Evolutionary conservation across 179 eudicot species (phyloP).

Genomic region (Gypsophila paniculata): DNA sequence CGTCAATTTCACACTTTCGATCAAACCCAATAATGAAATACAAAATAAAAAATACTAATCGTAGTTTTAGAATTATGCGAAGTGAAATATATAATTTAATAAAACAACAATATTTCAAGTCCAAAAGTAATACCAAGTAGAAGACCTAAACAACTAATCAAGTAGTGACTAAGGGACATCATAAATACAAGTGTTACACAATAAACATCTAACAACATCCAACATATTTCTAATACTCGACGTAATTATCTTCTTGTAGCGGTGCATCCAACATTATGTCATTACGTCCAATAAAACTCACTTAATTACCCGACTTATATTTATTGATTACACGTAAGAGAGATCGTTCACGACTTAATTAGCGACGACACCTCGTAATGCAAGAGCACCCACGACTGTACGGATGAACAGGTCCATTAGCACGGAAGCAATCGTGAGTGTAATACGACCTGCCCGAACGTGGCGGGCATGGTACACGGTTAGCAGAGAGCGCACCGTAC

Average conservation of each 20-base stretch:
- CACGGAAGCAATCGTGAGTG: conserved; percentile 30
- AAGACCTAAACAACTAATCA: neutral
- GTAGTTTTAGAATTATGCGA: neutral
- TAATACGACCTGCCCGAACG: conserved; percentile 38
- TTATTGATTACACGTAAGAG: neutral
- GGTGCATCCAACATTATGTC: neutral
- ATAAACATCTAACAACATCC: no score
- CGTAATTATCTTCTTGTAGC: no score
- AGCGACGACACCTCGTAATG: conserved; percentile 38
- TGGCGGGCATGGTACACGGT: conserved; percentile 34
- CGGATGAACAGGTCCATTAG: conserved; percentile 31
- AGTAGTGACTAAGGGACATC: no score
- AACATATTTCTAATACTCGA: no score
- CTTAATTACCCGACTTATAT: neutral
- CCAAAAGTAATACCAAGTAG: neutral
- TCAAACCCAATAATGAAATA: neutral
- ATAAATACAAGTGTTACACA: no score
- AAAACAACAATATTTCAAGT: no score
- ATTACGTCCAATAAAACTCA: neutral
- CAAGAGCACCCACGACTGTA: conserved; percentile 35
- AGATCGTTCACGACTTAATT: neutral
- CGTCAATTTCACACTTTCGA: neutral
- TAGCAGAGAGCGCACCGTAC: conserved; percentile 31
- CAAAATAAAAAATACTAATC: neutral
- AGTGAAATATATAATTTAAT: no score